Evolutionary conservation across 768 basidiomycete species (phyloP), one percentile per base, ranked within the genome.

Genomic region (Mycena filopes): DNA sequence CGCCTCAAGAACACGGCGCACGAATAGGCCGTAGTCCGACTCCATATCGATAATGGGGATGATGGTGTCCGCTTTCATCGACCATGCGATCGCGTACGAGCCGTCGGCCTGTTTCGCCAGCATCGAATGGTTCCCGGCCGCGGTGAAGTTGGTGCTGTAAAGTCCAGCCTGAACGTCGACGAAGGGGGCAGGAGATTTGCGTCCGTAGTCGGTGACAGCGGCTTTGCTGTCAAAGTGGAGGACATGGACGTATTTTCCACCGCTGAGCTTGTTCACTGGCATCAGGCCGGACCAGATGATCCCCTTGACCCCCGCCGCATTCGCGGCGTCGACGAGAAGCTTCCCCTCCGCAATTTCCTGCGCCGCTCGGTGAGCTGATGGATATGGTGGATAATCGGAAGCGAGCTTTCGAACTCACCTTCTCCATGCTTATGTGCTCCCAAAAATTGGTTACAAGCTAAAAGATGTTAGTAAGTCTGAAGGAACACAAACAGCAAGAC

Each of bases 271-370:
- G 33, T 3, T 61, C 18, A 51, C 5, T n/a, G 65, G 55, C 1
- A 31, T 43, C 15, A 66, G 59, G 12, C 65, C 65, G 25, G 65
- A 66, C 65, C 65, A 66, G n/a, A n/a, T n/a, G n/a, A n/a, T n/a
- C n/a, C n/a, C n/a, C n/a, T n/a, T n/a, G n/a, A n/a, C n/a, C n/a
- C n/a, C n/a, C n/a, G n/a, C n/a, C n/a, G n/a, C n/a, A n/a, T n/a
- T n/a, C n/a, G n/a, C n/a, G n/a, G n/a, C n/a, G n/a, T n/a, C n/a
- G n/a, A n/a, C n/a, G n/a, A n/a, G n/a, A n/a, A n/a, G n/a, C n/a
- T n/a, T n/a, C n/a, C n/a, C n/a, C n/a, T n/a, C n/a, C n/a, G n/a
- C n/a, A n/a, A n/a, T n/a, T n/a, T n/a, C n/a, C n/a, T n/a, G n/a
- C n/a, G n/a, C n/a, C n/a, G n/a, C n/a, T n/a, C n/a, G n/a, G n/a